Base-by-base conservation (phyloP, 1,284 basidiomycete genomes). In the Naganishia sp. region DNA sequence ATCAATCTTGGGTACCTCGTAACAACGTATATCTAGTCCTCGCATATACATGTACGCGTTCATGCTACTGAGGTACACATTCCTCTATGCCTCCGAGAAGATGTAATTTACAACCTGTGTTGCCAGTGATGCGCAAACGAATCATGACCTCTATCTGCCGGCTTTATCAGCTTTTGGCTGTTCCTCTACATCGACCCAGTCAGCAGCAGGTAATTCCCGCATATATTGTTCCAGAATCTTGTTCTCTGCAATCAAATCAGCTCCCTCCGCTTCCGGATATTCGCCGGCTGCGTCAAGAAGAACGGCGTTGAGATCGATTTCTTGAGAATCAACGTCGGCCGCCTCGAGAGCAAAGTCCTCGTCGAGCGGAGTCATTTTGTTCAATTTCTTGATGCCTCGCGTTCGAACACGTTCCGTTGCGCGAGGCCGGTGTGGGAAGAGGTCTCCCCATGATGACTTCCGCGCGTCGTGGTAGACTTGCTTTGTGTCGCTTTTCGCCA, bases 401-500 rank as follows among this genome's bases (percentile, higher is more conserved):
- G 65, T 70, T 16, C 89, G 87, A 72, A 87, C 84, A 66, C 89
- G 85, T 0, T 88, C 85, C 21, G 82, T 76, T 74, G 88, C 89
- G 77, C 90, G 91, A 3, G 90, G 84, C 21, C 82, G 79, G 77
- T 98, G 94, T 4, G 96, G 95, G 80, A 96, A 98, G 13, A 92
- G 83, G 77, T 99, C 96, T 13, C 96, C 96, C 93, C 94, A 97
- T 23, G 80, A 82, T 0, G 90, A 86, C 80, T 98, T 98, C 53
- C 95, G 87, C 1, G 94, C 94, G 76, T 99, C 96, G 74, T 98
- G 94, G 76, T 88, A 99, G 0, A 87, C 85, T 75, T 98, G 94
- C 77, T 92, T 94, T 9, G 94, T 94, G 78, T 94, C 90, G 0
- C 92, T 94, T 73, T 88, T 92, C 2, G 94, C 88, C 50, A 96